Base-by-base conservation (phyloP, 306 rosid genomes). In the Pyrus betulifolia region DNA sequence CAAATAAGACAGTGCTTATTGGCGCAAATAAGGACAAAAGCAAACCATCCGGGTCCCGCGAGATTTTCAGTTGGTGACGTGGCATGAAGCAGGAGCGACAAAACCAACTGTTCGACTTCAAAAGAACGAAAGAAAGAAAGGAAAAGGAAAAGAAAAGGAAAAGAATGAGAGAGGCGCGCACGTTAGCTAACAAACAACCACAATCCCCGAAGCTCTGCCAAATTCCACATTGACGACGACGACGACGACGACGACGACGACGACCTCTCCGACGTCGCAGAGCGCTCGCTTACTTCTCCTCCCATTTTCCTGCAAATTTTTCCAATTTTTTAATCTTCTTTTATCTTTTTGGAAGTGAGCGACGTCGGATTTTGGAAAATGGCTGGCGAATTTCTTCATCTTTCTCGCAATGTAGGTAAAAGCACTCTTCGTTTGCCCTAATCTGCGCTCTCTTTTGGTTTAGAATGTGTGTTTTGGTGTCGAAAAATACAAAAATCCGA, bases 41-140 rank as follows among this genome's bases (percentile, higher is more conserved):
- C 68, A 54, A 84, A 70, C 88, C 85, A 79, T 85, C 88, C 78
- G 85, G 52, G 58, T 88, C 90, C 72, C 84, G 45, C 49, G 80
- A 85, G 88, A 87, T 85, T 85, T 49, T 86, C 88, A 80, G 78
- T 79, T 74, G 83, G 80, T 87, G 91, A 84, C 88, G 88, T 91
- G 93, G 78, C 91, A 77, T 21, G 10, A 57, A 71, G 30, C 28
- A 15, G 49, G 69, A 71, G 79, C 70, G 71, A 77, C 76, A 72
- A 66, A 77, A 69, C 86, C 25, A 77, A 54, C 45, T 15, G 45
- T 61, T 78, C 68, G 25, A 30, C 46, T 61, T 19, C 1, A 27
- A 30, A 4, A 21, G 12, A 31, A 52, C 28, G 25, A 13, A 8
- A 54, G 74, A 68, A 75, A 55, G 66, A 72, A 27, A 12, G 19